phyloP scores from a whole-genome alignment of 2,329 filamentous ascomycete species.

The Colletotrichum musae region DNA sequence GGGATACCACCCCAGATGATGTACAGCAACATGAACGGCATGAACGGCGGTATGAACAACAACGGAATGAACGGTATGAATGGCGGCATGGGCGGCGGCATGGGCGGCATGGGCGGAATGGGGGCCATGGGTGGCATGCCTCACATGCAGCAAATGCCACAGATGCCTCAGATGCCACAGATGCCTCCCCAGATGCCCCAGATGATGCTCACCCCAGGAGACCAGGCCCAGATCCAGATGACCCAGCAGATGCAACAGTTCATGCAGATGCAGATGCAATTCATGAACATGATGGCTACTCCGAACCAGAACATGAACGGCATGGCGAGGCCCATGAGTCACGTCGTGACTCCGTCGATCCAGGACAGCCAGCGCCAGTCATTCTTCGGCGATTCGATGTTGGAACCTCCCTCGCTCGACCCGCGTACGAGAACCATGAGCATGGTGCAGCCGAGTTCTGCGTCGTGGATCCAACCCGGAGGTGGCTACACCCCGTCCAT shows the following conservation, averaged over 20 bases:
- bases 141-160: slow-evolving; percentile 37
- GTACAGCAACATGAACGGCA: slow-evolving; percentile 50
- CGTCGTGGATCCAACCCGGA: slow-evolving; percentile 69
- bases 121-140: slow-evolving; percentile 50
- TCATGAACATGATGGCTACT: slow-evolving; percentile 85
- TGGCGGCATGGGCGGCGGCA: slow-evolving; percentile 30
- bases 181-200: slow-evolving; percentile 47
- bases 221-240: slow-evolving; percentile 85
- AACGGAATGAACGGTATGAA: slow-evolving; percentile 31
- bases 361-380: slow-evolving; percentile 61
- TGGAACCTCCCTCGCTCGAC: slow-evolving; percentile 61
- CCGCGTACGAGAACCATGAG: slow-evolving; percentile 80
- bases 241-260: slow-evolving; percentile 88
- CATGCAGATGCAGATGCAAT: slow-evolving; percentile 96
- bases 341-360: slow-evolving; percentile 60
- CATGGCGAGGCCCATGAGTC: slow-evolving; percentile 51
- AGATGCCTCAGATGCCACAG: slow-evolving; percentile 26
- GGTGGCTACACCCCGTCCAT: slow-evolving; percentile 66
- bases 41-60: slow-evolving; percentile 11
- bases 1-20: slow-evolving; percentile 63
- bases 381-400: slow-evolving; percentile 61
- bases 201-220: slow-evolving; percentile 70
- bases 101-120: slow-evolving; percentile 44
- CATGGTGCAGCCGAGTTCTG: slow-evolving; percentile 80
- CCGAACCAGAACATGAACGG: slow-evolving; percentile 52